Base-by-base conservation (phyloP, 306 rosid species). In the Astragalus glycyphyllos region DNA sequence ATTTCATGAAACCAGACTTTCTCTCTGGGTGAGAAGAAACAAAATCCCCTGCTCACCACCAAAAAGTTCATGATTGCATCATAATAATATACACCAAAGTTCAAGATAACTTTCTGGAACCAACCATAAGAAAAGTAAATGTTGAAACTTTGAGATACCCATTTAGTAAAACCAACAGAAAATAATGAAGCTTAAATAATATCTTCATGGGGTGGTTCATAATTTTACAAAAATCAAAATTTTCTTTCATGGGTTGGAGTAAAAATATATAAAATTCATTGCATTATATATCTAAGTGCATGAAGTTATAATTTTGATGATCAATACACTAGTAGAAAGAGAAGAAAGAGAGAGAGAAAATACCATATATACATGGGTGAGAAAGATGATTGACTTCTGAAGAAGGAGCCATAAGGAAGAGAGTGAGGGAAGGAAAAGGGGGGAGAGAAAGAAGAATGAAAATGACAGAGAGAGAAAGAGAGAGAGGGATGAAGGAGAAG, bases 1-100 rank as follows among this genome's bases (percentile, higher is more conserved):
- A 95, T 91, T 88, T 91, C 97, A 91, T 85, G 78, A 92, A 86
- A 65, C 96, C 84, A 49, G 96, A 88, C 84, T 91, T 91, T 80
- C 87, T 91, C 86, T 91, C 97, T 48, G 91, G 73, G 72, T 83
- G 78, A n/a, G 89, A 83, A 80, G 98, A 90, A 79, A 7, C 76
- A 79, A 61, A 84, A 72, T 81, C 91, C 90, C 99, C 99, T 94
- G 92, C 77, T 87, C 37, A 12, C 81, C 75, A 77, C 78, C 72
- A 76, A 79, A 65, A 14, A 29, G 75, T 68, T 44, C 37, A 77
- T 8, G 9, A 26, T 26, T 26, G 7, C 37, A 42, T 44, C 35
- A 53, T 17, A 49, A 61, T 17, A 44, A 20, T 0, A 48, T 8
- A 44, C 41, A 49, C 48, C 10, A 4, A 48, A 65, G 51, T 32